Conservation (phyloP, 805 yeast genomes). For the Sungouiozyma intestinalis region DNA sequence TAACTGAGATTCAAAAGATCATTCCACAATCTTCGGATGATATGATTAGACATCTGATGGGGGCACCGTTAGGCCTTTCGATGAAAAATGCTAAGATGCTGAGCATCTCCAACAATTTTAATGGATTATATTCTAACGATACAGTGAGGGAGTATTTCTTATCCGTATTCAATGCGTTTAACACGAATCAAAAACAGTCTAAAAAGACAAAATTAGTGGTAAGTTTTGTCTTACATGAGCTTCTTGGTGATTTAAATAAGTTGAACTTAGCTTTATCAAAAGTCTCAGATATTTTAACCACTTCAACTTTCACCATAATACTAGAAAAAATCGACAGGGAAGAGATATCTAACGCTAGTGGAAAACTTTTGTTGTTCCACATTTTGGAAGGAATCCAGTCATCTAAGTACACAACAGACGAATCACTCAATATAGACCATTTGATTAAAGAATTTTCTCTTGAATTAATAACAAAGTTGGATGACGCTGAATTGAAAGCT, state of each 20-base stretch:
- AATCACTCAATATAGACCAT: conserved; percentile 24
- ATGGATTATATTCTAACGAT: conserved; percentile 17
- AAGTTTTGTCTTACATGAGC: conserved; percentile 78
- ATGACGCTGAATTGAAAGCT: conserved; percentile 27
- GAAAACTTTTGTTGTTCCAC: conserved; percentile 53
- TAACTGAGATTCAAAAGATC: conserved; percentile 30
- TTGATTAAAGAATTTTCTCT: conserved; percentile 49
- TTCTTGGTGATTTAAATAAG: conserved; percentile 58
- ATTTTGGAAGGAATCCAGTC: conserved; percentile 42
- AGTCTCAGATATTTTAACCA: conserved; percentile 27
- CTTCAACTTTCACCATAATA: conserved; percentile 42
- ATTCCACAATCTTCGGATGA: conserved; percentile 59
- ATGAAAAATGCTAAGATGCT: conserved; percentile 69
- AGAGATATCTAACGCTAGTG: conserved; percentile 54
- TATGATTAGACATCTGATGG: conserved; percentile 36
- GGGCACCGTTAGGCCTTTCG: conserved; percentile 44
- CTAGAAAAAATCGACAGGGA: conserved; percentile 39
- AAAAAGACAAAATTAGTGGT: conserved; percentile 36
- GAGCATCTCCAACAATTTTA: conserved; percentile 33
- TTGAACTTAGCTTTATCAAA: conserved; percentile 30
- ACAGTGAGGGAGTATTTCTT: conserved; percentile 45
- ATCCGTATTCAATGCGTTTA: conserved; percentile 28
- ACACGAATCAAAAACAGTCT: conserved; percentile 16
- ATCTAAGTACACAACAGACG: conserved; percentile 7
- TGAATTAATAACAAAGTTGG: conserved; percentile 24